Evolutionary conservation across 2,329 filamentous ascomycete genomes (phyloP).

Genomic region (Trichoderma gracile): DNA sequence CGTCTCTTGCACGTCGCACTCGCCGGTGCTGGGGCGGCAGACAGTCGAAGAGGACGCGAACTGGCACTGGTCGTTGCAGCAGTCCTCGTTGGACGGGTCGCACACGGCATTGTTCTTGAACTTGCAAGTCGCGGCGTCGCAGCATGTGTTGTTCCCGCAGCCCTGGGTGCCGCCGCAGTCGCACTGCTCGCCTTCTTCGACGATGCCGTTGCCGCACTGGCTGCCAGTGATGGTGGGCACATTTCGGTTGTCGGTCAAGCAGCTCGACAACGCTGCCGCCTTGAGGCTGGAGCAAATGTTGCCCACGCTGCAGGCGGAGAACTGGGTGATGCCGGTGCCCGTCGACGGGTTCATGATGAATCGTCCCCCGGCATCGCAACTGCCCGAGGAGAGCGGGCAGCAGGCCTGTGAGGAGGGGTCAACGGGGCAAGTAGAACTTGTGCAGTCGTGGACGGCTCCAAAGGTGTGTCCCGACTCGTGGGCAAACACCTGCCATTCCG

Average conservation of each 20-base stretch:
- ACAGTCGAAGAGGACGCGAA: conserved; percentile 68
- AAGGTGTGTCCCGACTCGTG: conserved; percentile 95
- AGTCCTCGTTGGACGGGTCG: conserved; percentile 79
- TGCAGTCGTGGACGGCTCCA: conserved; percentile 94
- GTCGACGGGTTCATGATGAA: conserved; percentile 98
- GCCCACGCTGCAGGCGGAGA: conserved; percentile 86
- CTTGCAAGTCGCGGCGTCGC: conserved; percentile 81
- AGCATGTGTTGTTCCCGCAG: conserved; percentile 78
- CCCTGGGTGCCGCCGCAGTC: conserved; percentile 80
- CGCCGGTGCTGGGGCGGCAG: conserved; percentile 76
- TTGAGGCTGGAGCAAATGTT: conserved; percentile 89
- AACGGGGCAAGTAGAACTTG: conserved; percentile 65
- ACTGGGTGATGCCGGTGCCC: conserved; percentile 67
- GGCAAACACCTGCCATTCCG: conserved; percentile 94
- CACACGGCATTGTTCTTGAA: conserved; percentile 77
- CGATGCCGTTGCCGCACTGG: conserved; percentile 95
- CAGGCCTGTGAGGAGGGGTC: conserved; percentile 60
- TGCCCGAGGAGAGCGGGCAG: conserved; percentile 69
- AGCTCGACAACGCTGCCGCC: conserved; percentile 72
- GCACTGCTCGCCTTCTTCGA: conserved; percentile 91
- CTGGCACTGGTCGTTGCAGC: conserved; percentile 68
- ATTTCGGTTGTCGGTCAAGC: conserved; percentile 82
- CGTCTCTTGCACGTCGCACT: conserved; percentile 81
- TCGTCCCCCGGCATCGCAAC: conserved; percentile 73
- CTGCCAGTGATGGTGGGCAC: conserved; percentile 79